Evolutionary conservation across 768 basidiomycete genomes (phyloP), one percentile per base, ranked within the genome.

Genomic region (Cystobasidium tubakii): DNA sequence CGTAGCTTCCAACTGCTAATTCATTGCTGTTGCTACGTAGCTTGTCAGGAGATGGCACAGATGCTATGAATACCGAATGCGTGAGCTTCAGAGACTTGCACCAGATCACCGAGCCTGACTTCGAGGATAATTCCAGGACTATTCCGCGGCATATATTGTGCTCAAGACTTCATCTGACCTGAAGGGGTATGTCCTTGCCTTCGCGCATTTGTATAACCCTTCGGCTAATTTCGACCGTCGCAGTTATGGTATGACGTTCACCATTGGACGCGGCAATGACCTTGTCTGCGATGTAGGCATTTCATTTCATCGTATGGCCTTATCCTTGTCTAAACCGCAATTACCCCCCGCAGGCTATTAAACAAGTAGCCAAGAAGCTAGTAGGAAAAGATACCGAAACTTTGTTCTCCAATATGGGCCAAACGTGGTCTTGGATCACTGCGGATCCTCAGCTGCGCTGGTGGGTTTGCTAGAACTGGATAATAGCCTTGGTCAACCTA

Each of bases 231-330:
- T 2, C 6, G 39, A 2, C 3, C 4, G 34, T 34, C 19, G 2
- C 31, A 31, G 74, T 4, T 77, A 75, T 44, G 92, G 91, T 70
- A 91, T 92, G 91, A 92, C 92, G 1, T 94, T 94, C 81, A 93
- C 92, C 13, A 93, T 92, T 77, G 92, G 92, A 0, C 88, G 94
- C 50, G 94, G 94, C 33, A 97, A 93, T 79, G 94, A 98, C 75
- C 92, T 96, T 75, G 94, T 95, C 53, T 93, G 91, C 81, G 84
- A 83, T 46, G 66, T 67, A 67, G 42, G 66, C 31, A 27, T 42
- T 88, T 91, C 0, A n/a, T 92, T 96, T 3, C 13, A 13, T 1
- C 27, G 23, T n/a, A n/a, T n/a, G n/a, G n/a, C n/a, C n/a, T n/a
- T n/a, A n/a, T n/a, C n/a, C 31, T 36, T 71, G 31, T 46, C 66